Evolutionary conservation across 441 rosid species (phyloP), one percentile per base, ranked within the genome.

Genomic region (Omphalea diandra): DNA sequence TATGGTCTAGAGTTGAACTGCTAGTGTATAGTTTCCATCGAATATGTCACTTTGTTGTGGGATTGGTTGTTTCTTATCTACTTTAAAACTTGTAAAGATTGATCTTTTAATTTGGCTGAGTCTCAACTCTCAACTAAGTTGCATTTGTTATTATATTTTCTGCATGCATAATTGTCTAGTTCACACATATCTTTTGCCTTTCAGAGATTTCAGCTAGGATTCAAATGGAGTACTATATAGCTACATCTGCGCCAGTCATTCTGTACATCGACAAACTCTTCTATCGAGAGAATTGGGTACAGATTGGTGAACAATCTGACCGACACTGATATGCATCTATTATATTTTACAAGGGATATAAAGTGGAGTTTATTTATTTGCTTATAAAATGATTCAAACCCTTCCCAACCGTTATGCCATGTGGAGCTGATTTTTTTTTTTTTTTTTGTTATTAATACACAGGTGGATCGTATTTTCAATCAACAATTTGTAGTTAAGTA

Each of bases 181-280:
- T 52, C 8, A 53, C 11, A 1, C 1, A 9, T 17, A 6, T 3
- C 12, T 64, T 68, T 49, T 73, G 52, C 0, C 55, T 80, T 62
- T 50, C 94, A 91, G 98, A 90, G 80, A 69, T 75, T 22, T 80
- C 90, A 3, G 96, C 98, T 2, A 90, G 73, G 82, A 76, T 81
- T 80, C 78, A 87, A 55, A 83, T 94, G 98, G 88, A 88, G 71
- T 76, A 68, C 72, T 94, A 84, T 75, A 69, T 89, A 5, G 72
- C 79, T 52, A 75, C 97, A 38, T 86, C 90, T 1, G 84, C 76
- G 1, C 81, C 86, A 0, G 80, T 94, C 66, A 88, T 90, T 71
- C 61, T 74, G 15, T 88, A 88, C 76, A 77, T 94, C 36, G 86
- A 94, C 72, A 81, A 82, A 56, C 89, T 91, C 74, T 94, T 85